phyloP scores from a whole-genome alignment of 1,284 basidiomycete genomes.

The Rhizoctonia solani region DNA sequence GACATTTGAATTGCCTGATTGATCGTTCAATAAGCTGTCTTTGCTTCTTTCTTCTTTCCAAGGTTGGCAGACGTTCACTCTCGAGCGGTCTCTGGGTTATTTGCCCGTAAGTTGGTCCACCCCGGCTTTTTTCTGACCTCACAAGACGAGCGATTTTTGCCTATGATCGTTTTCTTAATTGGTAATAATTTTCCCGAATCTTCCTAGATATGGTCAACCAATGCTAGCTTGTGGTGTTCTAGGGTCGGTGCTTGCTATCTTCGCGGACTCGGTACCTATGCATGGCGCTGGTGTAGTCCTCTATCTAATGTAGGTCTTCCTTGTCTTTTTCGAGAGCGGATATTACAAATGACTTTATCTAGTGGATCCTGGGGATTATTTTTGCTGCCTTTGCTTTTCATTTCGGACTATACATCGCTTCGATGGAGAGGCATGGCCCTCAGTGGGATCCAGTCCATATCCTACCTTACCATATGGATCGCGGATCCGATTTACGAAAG shows the following conservation, averaged over 20 bases:
- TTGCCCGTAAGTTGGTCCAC: neutral
- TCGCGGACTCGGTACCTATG: too few species aligned
- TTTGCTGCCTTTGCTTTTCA: neutral
- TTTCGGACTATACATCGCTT: neutral
- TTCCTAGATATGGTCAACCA: too few species aligned
- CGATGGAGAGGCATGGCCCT: neutral
- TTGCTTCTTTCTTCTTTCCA: neutral
- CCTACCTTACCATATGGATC: neutral
- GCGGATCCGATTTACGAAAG: neutral
- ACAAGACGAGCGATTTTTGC: neutral
- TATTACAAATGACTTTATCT: neutral
- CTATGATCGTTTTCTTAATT: neutral
- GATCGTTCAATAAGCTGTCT: too few species aligned
- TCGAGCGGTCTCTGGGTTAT: neutral
- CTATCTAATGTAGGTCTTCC: neutral
- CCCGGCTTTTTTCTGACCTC: neutral
- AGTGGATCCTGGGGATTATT: neutral
- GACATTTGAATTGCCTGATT: too few species aligned
- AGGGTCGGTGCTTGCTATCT: neutral
- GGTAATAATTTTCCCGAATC: neutral
- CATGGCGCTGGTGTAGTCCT: neutral
- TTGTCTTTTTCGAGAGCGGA: neutral
- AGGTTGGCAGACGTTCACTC: neutral
- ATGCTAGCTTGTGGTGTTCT: too few species aligned
- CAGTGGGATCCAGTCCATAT: neutral